Evolutionary conservation across 1,139 yeast genomes (phyloP), one percentile per base, ranked within the genome.

Genomic region (Yamadazyma atmosphaerica): DNA sequence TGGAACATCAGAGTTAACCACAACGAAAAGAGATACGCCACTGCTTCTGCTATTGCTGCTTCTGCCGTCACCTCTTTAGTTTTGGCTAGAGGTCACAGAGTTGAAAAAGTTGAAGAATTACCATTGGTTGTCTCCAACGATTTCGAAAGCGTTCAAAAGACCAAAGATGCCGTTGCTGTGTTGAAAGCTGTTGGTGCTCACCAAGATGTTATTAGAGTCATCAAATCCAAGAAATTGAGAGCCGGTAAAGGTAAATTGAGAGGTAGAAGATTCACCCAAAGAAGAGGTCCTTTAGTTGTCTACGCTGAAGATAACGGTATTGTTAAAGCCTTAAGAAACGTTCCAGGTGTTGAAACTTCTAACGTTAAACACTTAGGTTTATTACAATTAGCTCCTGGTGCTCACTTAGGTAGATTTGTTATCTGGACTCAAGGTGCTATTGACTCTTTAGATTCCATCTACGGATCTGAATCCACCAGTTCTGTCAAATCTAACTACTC

Each of bases 1-100:
- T 92, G 98, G 98, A 95, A 94, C 89, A 95, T 92, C 72, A 92
- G 89, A 86, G 96, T 92, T 65, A 92, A 92, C 96, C 97, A 89
- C 78, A 92, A 90, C 88, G 96, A 92, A 81, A 92, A 90, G 86
- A 92, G 98, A 79, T 92, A 90, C 77, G 99, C 99, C 58, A 90
- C 98, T 61, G 98, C 97, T 66, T 92, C 99, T 57, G 98, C 98
- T 65, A 87, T 92, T 65, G 98, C 99, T 70, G 98, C 99, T 60
- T 82, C 98, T 56, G 95, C 95, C 66, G 96, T 92, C 61, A 95
- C 97, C 65, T 90, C 98, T 64, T 84, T 92, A 68, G 98, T 92
- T 59, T 81, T 90, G 65, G 99, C 98, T 69, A 92, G 98, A 83
- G 99, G 99, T 74, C 99, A 92, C 97, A 86, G 95, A 75, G 90